These are phyloP conservation scores for Aspergillus bridgeri DNA, from an alignment of 495 filamentous ascomycete species.

Conservation along the genomic window DNA sequence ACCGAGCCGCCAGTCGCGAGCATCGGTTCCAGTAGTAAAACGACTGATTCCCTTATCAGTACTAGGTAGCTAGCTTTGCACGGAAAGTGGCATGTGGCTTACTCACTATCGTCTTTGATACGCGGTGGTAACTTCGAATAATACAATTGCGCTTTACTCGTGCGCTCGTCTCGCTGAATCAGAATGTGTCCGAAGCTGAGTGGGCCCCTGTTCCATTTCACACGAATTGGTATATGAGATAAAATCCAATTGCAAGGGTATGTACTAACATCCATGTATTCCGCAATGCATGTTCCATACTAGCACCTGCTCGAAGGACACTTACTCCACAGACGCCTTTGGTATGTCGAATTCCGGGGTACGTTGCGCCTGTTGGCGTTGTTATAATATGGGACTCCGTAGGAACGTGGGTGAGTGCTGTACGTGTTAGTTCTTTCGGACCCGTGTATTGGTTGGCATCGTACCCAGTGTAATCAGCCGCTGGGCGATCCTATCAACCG, in stretches of 20 bases:
- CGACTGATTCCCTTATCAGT: no score
- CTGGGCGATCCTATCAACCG: slow-evolving; percentile 15
- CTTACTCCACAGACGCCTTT: slow-evolving; percentile 21
- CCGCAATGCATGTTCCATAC: slow-evolving; percentile 19
- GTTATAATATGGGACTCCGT: slow-evolving; percentile 8
- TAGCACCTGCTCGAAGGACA: slow-evolving; percentile 20
- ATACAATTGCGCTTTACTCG: slow-evolving; percentile 12
- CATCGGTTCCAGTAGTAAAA: slow-evolving; percentile 24
- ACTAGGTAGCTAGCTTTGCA: neutral
- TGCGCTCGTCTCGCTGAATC: slow-evolving; percentile 24
- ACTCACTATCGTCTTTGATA: slow-evolving; percentile 13
- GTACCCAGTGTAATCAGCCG: slow-evolving; percentile 12
- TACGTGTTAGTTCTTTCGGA: neutral
- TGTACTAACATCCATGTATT: slow-evolving; percentile 14
- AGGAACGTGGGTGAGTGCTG: slow-evolving; percentile 17
- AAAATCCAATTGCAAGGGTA: no score
- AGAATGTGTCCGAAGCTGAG: slow-evolving; percentile 21
- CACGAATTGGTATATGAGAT: no score
- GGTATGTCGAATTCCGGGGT: slow-evolving; percentile 9
- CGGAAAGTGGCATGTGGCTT: neutral
- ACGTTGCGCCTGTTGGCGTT: slow-evolving; percentile 11
- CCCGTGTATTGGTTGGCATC: neutral
- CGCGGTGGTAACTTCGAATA: slow-evolving; percentile 19
- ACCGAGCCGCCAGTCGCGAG: slow-evolving; percentile 23
- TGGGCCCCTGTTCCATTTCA: neutral